These are phyloP conservation scores for Metschnikowia santaceciliae DNA, from an alignment of 805 yeast species.

Conservation along the genomic window DNA sequence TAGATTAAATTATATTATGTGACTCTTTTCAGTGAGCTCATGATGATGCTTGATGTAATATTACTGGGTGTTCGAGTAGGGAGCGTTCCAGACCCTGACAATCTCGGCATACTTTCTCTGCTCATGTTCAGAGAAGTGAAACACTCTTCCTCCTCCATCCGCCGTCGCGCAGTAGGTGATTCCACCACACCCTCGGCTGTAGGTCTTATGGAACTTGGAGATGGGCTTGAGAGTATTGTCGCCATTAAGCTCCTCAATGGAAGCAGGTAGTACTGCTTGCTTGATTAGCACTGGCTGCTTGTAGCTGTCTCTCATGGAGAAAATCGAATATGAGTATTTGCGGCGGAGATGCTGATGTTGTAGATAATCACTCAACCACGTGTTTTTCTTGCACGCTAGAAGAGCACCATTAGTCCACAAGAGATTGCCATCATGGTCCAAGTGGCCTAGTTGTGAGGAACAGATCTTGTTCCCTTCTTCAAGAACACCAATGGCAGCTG, in stretches of 20 bases:
- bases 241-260: slow-evolving; percentile 8
- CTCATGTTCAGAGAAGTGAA: slow-evolving; percentile 6
- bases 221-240: slow-evolving; percentile 1
- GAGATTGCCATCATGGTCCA: slow-evolving; percentile 15
- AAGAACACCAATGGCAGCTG: slow-evolving; percentile 22
- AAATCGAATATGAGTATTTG: slow-evolving; percentile 8
- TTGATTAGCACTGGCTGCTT: slow-evolving; percentile 6
- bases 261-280: slow-evolving; percentile 13
- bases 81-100: slow-evolving; percentile 11
- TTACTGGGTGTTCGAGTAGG: background rate
- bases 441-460: slow-evolving; percentile 26
- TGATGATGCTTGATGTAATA: background rate
- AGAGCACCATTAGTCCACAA: slow-evolving; percentile 32
- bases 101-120: slow-evolving; percentile 5
- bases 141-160: slow-evolving; percentile 11
- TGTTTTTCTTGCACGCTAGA: slow-evolving; percentile 20
- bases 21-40: background rate
- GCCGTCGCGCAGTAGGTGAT: slow-evolving; percentile 15
- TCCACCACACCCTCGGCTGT: slow-evolving; percentile 15
- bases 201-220: slow-evolving; percentile 10
- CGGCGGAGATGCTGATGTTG: slow-evolving; percentile 9
- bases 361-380: slow-evolving; percentile 14
- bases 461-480: slow-evolving; percentile 18
- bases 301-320: slow-evolving; percentile 8
- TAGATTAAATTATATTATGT: background rate